These are phyloP conservation scores for Solanum phureja DNA, from an alignment of 257 asterid species.

Conservation along the genomic window DNA sequence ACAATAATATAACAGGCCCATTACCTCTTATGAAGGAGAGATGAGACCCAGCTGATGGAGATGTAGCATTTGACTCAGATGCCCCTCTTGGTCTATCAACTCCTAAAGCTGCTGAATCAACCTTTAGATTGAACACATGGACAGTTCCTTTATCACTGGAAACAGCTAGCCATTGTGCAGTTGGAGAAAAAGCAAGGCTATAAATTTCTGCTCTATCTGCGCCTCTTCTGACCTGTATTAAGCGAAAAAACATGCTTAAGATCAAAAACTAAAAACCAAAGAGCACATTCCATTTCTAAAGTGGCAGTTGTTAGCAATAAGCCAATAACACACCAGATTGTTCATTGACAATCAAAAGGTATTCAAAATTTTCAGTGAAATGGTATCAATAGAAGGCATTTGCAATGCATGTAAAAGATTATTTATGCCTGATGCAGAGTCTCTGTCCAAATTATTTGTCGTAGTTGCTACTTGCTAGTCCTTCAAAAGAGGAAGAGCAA, in stretches of 20 bases:
- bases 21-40: constrained; percentile 89
- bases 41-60: constrained; percentile 46
- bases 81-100: constrained; percentile 38
- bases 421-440: neutral
- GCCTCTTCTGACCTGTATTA: constrained; percentile 82
- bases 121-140: constrained; percentile 78
- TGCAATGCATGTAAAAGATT: neutral
- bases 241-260: neutral
- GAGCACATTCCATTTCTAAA: neutral
- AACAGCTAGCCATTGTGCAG: constrained; percentile 88
- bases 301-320: neutral
- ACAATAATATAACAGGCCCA: neutral
- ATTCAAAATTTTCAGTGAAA: neutral
- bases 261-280: neutral
- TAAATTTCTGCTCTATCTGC: constrained; percentile 96
- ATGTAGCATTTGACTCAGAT: constrained; percentile 34
- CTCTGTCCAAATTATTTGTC: neutral
- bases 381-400: neutral
- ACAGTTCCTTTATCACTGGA: constrained; percentile 96
- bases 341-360: neutral
- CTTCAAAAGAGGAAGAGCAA: neutral
- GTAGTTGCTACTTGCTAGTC: neutral
- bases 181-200: constrained; percentile 75
- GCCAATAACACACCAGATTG: neutral
- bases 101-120: constrained; percentile 42